These are phyloP conservation scores for Lindgomyces ingoldianus DNA, from an alignment of 495 filamentous ascomycete genomes.

Conservation along the genomic window DNA sequence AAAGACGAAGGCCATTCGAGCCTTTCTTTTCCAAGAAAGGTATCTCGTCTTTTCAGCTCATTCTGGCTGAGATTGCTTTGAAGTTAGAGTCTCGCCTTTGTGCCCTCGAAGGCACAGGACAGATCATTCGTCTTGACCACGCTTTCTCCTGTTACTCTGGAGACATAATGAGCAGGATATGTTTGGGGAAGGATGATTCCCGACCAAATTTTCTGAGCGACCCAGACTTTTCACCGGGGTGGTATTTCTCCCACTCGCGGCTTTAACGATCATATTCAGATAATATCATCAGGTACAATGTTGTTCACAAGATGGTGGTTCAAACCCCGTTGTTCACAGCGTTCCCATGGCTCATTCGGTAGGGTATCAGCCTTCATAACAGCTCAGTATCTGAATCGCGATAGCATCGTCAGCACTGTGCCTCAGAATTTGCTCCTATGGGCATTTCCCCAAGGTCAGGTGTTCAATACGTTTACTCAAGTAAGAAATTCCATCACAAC, in stretches of 20 bases:
- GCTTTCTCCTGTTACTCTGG: constrained; percentile 3
- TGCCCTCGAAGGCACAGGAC: constrained; percentile 40
- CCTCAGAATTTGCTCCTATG: not conserved
- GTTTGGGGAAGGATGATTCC: not conserved
- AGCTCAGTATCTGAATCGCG: not conserved
- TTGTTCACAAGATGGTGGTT: not conserved
- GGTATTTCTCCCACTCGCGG: not conserved
- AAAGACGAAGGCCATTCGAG: constrained; percentile 20
- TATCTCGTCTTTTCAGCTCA: constrained; percentile 4
- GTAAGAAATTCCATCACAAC: no score
- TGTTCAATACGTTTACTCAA: constrained; percentile 1
- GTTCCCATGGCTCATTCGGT: constrained; percentile 11
- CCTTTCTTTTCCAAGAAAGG: constrained; percentile 26
- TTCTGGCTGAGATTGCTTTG: constrained; percentile 51
- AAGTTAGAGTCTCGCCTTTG: constrained; percentile 39
- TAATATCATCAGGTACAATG: not conserved
- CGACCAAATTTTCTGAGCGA: constrained; percentile 9
- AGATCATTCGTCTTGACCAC: constrained; percentile 21
- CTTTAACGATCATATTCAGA: not conserved
- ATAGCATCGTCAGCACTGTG: not conserved
- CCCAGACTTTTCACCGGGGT: constrained; percentile 12
- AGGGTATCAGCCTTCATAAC: not conserved
- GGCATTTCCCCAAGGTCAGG: not conserved
- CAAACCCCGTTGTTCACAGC: constrained; percentile 1
- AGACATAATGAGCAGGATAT: constrained; percentile 18